phyloP scores from a whole-genome alignment of 495 filamentous ascomycete genomes.

The Hypoxylon intermedium region DNA sequence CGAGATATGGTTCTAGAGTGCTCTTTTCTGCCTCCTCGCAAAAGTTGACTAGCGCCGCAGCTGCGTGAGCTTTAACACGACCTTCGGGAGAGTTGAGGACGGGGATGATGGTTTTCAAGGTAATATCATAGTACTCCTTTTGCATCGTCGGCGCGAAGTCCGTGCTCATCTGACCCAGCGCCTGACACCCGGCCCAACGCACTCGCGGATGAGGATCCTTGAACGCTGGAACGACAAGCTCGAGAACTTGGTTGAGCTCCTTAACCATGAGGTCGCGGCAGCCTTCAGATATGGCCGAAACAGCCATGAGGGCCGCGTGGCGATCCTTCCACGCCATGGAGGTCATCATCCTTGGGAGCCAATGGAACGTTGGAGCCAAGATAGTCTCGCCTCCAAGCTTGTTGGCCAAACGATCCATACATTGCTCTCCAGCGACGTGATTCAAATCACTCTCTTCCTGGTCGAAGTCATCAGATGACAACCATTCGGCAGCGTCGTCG shows the following conservation, averaged over 20 bases:
- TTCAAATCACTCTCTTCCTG: conserved; percentile 96
- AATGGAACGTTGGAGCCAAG: conserved; percentile 91
- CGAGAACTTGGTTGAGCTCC: conserved; percentile 91
- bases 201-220: conserved; percentile 91
- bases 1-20: conserved; percentile 92
- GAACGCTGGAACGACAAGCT: conserved; percentile 91
- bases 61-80: conserved; percentile 95
- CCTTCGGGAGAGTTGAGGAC: conserved; percentile 90
- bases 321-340: conserved; percentile 94
- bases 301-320: conserved; percentile 98
- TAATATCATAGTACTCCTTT: conserved; percentile 85
- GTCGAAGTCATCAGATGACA: conserved; percentile 91
- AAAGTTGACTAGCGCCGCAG: conserved; percentile 97
- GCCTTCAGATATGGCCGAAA: conserved; percentile 98
- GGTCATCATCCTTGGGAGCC: conserved; percentile 97
- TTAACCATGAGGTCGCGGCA: conserved; percentile 95
- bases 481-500: conserved; percentile 94
- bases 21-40: conserved; percentile 97
- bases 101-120: conserved; percentile 89
- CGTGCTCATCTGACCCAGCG: conserved; percentile 99
- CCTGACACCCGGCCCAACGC: conserved; percentile 97
- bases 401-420: conserved; percentile 97
- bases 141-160: conserved; percentile 99
- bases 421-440: conserved; percentile 98
- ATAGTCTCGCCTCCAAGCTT: conserved; percentile 89